Conservation (phyloP, 106 monocot genomes). For the Allium cepa region DNA sequence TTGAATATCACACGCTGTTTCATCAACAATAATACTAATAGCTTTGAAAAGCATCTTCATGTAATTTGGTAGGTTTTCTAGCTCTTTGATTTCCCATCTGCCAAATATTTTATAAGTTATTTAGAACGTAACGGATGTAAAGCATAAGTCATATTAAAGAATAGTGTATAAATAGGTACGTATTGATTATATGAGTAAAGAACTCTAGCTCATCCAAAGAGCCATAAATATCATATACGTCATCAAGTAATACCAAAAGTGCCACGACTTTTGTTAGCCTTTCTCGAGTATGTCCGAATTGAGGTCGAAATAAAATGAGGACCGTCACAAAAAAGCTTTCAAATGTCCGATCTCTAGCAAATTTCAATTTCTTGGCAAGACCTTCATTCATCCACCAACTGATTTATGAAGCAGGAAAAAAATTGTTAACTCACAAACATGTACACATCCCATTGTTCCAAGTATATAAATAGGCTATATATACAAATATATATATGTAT, state of each 20-base stretch:
- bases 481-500: no score
- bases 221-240: conserved; percentile 40
- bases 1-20: conserved; percentile 11
- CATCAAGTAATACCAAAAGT: conserved; percentile 28
- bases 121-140: not conserved
- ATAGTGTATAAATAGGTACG: conserved; percentile 6
- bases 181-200: conserved; percentile 28
- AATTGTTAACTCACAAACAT: not conserved
- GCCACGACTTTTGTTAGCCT: conserved; percentile 18
- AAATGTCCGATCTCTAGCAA: conserved; percentile 33
- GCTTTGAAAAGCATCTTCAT: not conserved
- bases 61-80: conserved; percentile 28
- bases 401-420: not conserved
- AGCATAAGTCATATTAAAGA: not conserved
- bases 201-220: conserved; percentile 36
- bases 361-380: conserved; percentile 23
- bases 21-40: conserved; percentile 15
- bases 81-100: conserved; percentile 35
- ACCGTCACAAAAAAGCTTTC: not conserved
- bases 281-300: conserved; percentile 17
- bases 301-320: conserved; percentile 20
- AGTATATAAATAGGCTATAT: no score
- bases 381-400: not conserved
- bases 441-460: no score
- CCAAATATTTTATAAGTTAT: not conserved